phyloP scores from a whole-genome alignment of 768 basidiomycete genomes.

The Amanita rimosa region DNA sequence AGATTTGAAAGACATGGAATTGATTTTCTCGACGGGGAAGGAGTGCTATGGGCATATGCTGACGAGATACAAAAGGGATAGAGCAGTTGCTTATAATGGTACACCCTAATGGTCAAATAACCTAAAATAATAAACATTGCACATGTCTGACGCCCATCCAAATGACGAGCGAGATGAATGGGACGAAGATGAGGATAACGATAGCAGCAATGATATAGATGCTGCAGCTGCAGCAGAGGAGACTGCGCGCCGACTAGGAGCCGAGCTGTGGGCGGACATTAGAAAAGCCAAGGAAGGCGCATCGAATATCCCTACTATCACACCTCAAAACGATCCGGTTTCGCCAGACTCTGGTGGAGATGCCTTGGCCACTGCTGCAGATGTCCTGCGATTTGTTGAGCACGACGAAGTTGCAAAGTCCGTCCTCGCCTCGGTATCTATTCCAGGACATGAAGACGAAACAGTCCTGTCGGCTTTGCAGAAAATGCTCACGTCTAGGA shows the following conservation, averaged over 20 bases:
- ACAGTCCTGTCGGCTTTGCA: constrained; percentile 48
- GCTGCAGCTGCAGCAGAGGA: constrained; percentile 69
- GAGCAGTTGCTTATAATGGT: background rate
- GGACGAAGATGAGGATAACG: constrained; percentile 38
- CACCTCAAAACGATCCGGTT: background rate
- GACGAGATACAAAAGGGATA: constrained; percentile 7
- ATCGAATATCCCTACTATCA: background rate
- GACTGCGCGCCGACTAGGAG: constrained; percentile 63
- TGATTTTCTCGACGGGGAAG: constrained; percentile 43
- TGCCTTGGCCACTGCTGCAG: constrained; percentile 52
- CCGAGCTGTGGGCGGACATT: constrained; percentile 71
- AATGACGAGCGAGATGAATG: constrained; percentile 19
- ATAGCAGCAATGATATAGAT: constrained; percentile 50
- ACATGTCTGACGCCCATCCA: background rate
- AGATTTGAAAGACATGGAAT: constrained; percentile 36
- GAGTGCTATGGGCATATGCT: constrained; percentile 37
- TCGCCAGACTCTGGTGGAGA: background rate
- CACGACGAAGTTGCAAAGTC: constrained; percentile 45
- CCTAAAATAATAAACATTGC: background rate
- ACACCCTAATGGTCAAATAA: background rate
- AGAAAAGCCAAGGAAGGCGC: constrained; percentile 44
- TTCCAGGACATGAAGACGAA: constrained; percentile 35
- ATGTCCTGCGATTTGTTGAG: constrained; percentile 46
- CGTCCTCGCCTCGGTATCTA: constrained; percentile 36
- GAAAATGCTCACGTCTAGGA: constrained; percentile 32